Base-by-base conservation (phyloP, 2,329 filamentous ascomycete species). In the Fusarium newnesense region DNA sequence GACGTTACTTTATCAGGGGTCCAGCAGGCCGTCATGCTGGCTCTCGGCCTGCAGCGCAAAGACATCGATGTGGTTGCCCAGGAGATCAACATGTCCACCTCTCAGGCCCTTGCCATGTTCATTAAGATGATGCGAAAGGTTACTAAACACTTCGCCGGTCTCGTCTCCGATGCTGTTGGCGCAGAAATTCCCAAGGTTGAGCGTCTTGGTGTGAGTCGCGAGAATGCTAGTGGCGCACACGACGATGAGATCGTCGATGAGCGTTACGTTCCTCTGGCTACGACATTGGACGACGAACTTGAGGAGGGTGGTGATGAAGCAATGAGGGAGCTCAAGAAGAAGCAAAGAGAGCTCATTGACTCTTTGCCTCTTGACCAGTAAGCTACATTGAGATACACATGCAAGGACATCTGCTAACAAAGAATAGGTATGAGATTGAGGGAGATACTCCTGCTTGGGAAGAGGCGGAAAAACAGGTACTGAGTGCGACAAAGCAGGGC, bases 91-190 rank as follows among this genome's bases (percentile, higher is more conserved):
- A 84, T 98, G 10, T 90, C 90, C 2, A 88, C 90, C 5, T 92
- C 91, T 49, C 96, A 98, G 84, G 85, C 98, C 7, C 87, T 99
- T 70, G 95, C 96, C 69, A 97, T 98, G 93, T 98, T 99, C 82
- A 94, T 97, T 81, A 99, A 99, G 86, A 93, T 97, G 69, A 88
- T 98, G 67, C 91, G 95, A 74, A 98, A 98, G 85, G 88, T 97
- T 43, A 93, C 93, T 6, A 87, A 89, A 6, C 90, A 95, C 79
- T 96, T 99, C 83, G 89, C 91, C 37, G 85, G 87, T 7, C 83
- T 98, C 2, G 87, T 98, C 6, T 90, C 94, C 46, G 90, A 90
- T 7, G 94, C 94, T 1, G 91, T 92, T 16, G 91, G 90, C 63
- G 89, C 90, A 4, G 86, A 90, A 52, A 85, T 95, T 76, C 92